Conservation (phyloP, 805 yeast genomes). For the Blastobotrys muscicola region DNA sequence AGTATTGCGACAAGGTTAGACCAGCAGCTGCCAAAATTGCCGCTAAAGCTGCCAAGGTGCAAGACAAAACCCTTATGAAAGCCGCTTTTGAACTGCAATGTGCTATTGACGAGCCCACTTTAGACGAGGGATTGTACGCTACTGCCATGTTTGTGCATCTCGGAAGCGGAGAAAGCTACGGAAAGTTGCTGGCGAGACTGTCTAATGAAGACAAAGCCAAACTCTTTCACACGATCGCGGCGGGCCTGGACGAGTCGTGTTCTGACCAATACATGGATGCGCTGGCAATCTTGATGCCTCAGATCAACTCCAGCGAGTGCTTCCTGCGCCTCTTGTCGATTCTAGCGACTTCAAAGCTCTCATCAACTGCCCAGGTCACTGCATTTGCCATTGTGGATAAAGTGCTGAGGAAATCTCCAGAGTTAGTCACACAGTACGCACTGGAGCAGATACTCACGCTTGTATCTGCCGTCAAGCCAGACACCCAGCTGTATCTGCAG, state of each 20-base stretch:
- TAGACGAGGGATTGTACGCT: too few relatives aligned
- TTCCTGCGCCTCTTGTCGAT: too few relatives aligned
- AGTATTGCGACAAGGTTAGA: too few relatives aligned
- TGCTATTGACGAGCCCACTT: too few relatives aligned
- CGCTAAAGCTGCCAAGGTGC: not conserved
- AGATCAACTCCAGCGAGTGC: not conserved
- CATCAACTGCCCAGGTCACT: too few relatives aligned
- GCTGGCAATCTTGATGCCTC: not conserved
- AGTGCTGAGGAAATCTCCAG: constrained; percentile 39
- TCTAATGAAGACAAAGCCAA: not conserved
- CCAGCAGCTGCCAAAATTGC: not conserved
- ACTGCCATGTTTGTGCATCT: too few relatives aligned
- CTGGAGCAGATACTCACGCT: constrained; percentile 46
- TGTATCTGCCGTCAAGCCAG: constrained; percentile 19
- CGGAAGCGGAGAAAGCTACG: too few relatives aligned
- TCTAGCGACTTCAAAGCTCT: not conserved
- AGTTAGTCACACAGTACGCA: constrained; percentile 58
- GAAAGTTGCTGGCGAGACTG: not conserved
- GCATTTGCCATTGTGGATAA: not conserved
- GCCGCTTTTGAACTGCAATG: not conserved
- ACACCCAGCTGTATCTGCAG: constrained; percentile 29
- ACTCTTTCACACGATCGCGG: too few relatives aligned
- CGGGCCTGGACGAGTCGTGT: too few relatives aligned
- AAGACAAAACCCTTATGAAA: not conserved
- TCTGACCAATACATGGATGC: not conserved